phyloP scores from a whole-genome alignment of 2,329 filamentous ascomycete genomes.

The Xenosphaeropsis pyriputrescens region DNA sequence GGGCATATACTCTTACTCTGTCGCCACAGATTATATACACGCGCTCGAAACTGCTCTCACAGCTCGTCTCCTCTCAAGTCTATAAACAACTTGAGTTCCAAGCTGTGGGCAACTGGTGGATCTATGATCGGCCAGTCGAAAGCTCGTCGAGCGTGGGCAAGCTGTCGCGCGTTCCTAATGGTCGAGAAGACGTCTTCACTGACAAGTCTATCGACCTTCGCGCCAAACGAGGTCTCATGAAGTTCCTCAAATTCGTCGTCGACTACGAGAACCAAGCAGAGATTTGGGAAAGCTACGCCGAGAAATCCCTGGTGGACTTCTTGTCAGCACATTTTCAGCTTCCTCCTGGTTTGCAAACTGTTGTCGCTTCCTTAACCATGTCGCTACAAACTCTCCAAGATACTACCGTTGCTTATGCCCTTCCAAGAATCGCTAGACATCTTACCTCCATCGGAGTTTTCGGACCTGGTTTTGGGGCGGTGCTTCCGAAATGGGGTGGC shows the following conservation, averaged over 20 bases:
- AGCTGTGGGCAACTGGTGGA: slow-evolving; percentile 85
- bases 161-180: slow-evolving; percentile 67
- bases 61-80: slow-evolving; percentile 77
- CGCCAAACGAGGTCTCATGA: slow-evolving; percentile 79
- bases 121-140: slow-evolving; percentile 30
- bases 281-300: slow-evolving; percentile 42
- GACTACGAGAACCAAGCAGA: slow-evolving; percentile 49
- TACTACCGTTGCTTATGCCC: slow-evolving; percentile 46
- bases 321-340: slow-evolving; percentile 49
- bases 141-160: slow-evolving; percentile 8
- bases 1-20: slow-evolving; percentile 71
- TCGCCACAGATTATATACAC: slow-evolving; percentile 80
- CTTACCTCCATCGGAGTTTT: slow-evolving; percentile 77
- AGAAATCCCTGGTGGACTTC: slow-evolving; percentile 40
- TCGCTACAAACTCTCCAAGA: slow-evolving; percentile 41
- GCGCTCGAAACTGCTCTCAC: slow-evolving; percentile 60
- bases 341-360: slow-evolving; percentile 50
- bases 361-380: slow-evolving; percentile 58
- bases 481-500: slow-evolving; percentile 89
- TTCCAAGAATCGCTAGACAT: slow-evolving; percentile 64
- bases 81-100: slow-evolving; percentile 87
- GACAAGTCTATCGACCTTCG: slow-evolving; percentile 61
- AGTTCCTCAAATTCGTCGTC: slow-evolving; percentile 78
- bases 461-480: slow-evolving; percentile 75
- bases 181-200: slow-evolving; percentile 81